These are phyloP conservation scores for Trichophyton rubrum DNA, from an alignment of 2,329 filamentous ascomycete genomes.

Conservation along the genomic window DNA sequence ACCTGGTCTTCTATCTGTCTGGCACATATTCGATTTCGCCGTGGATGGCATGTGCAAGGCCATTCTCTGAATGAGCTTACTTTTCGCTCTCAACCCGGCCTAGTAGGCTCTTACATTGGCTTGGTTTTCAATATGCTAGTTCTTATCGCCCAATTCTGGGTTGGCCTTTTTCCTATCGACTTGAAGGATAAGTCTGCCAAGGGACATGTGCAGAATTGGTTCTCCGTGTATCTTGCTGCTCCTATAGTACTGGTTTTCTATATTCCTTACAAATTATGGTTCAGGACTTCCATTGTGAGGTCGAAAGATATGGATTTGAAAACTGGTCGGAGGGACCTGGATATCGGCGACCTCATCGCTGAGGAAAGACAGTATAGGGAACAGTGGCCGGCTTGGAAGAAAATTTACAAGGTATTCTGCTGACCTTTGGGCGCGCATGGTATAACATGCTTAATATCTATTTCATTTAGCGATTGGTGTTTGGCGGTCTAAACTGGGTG, in stretches of 20 bases:
- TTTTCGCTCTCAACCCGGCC: constrained; percentile 36
- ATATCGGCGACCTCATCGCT: constrained; percentile 57
- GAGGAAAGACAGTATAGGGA: constrained; percentile 65
- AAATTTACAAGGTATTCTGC: constrained; percentile 59
- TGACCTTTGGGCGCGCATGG: constrained; percentile 24
- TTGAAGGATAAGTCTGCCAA: constrained; percentile 33
- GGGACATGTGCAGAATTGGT: constrained; percentile 38
- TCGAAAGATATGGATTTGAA: constrained; percentile 16
- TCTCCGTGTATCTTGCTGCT: constrained; percentile 35
- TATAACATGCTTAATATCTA: neutral
- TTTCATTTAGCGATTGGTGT: neutral
- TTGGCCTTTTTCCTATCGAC: constrained; percentile 50
- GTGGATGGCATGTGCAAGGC: constrained; percentile 30
- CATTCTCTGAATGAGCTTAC: constrained; percentile 25
- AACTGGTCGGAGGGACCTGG: constrained; percentile 17
- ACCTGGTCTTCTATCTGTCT: constrained; percentile 37
- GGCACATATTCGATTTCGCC: constrained; percentile 37
- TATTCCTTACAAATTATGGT: constrained; percentile 18
- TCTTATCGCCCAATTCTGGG: constrained; percentile 70
- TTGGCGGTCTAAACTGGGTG: neutral
- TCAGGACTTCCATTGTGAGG: constrained; percentile 15
- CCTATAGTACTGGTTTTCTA: constrained; percentile 30
- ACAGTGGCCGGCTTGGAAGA: constrained; percentile 66
- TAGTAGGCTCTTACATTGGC: constrained; percentile 48
- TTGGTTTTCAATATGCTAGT: constrained; percentile 52